A percentile compares a stretch with the other conserved stretches of the same genome.
These are phyloP conservation scores for Leptographium radiaticola DNA, from an alignment of 2,329 filamentous ascomycete genomes.

Conservation along the genomic window DNA sequence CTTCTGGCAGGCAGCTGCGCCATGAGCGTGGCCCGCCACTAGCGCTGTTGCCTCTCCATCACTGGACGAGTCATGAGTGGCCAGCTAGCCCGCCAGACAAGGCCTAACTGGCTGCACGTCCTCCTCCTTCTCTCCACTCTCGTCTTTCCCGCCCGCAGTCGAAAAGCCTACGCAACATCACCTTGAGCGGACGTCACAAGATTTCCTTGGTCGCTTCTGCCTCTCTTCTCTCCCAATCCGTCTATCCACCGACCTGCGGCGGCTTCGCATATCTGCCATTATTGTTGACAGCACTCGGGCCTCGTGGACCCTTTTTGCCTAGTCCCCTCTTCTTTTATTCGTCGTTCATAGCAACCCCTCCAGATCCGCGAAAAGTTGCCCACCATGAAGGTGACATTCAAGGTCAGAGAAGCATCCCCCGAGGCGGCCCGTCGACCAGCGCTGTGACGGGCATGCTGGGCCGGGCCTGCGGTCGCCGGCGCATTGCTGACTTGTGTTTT, in stretches of 20 bases:
- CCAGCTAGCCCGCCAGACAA: neutral
- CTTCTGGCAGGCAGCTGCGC: neutral
- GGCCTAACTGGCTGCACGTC: neutral
- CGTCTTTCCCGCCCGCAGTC: neutral
- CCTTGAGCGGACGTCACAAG: neutral
- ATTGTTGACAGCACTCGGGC: neutral
- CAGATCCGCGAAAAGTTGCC: conserved; percentile 14
- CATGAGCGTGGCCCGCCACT: neutral
- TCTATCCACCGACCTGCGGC: too few species aligned
- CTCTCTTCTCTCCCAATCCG: neutral
- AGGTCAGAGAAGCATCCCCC: conserved; percentile 28
- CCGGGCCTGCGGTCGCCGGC: neutral
- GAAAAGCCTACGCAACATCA: neutral
- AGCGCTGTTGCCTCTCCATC: neutral
- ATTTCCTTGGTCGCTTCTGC: neutral
- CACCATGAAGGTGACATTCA: conserved; percentile 58
- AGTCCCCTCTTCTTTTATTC: too few species aligned
- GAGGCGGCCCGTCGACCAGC: neutral
- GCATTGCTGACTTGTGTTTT: neutral
- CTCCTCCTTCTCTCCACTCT: neutral
- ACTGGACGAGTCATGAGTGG: neutral
- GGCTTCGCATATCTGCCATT: too few species aligned
- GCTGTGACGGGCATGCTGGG: neutral
- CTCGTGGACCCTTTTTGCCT: too few species aligned
- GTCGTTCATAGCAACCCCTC: too few species aligned